phyloP scores from a whole-genome alignment of 1,139 yeast genomes.

The Kurtzmaniella natalensis region DNA sequence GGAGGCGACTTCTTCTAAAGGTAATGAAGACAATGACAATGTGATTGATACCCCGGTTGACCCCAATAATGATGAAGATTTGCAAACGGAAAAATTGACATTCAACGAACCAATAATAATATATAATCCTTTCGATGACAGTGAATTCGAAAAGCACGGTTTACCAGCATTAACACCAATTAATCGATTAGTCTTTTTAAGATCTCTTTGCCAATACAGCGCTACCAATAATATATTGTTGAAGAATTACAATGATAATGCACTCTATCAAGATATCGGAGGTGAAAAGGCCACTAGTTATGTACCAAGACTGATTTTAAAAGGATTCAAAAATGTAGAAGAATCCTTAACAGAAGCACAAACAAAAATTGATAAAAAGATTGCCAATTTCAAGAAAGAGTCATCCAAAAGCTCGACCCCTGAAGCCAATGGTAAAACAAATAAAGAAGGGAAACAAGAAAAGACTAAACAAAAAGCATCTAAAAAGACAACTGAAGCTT shows the following conservation, averaged over 20 bases:
- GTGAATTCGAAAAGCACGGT: conserved; percentile 42
- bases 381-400: not conserved
- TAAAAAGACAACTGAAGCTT: conserved; percentile 3
- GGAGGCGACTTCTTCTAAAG: conserved; percentile 8
- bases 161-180: conserved; percentile 39
- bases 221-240: conserved; percentile 39
- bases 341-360: conserved; percentile 31
- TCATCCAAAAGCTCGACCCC: not conserved
- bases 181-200: conserved; percentile 44
- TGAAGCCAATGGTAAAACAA: not conserved
- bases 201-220: conserved; percentile 49
- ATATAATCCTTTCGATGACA: conserved; percentile 30
- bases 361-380: conserved; percentile 16
- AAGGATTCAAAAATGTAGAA: conserved; percentile 32
- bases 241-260: conserved; percentile 29
- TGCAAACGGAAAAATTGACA: conserved; percentile 20
- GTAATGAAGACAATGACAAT: conserved; percentile 13
- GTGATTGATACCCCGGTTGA: conserved; percentile 29
- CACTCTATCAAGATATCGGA: conserved; percentile 37
- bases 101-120: conserved; percentile 13
- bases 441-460: conserved; percentile 12
- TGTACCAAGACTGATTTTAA: conserved; percentile 34
- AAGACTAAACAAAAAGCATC: conserved; percentile 12
- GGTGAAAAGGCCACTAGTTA: conserved; percentile 45
- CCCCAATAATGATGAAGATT: conserved; percentile 32